Conservation (phyloP, 1,284 basidiomycete species). For the Anthracocystis panici-leucophaei region DNA sequence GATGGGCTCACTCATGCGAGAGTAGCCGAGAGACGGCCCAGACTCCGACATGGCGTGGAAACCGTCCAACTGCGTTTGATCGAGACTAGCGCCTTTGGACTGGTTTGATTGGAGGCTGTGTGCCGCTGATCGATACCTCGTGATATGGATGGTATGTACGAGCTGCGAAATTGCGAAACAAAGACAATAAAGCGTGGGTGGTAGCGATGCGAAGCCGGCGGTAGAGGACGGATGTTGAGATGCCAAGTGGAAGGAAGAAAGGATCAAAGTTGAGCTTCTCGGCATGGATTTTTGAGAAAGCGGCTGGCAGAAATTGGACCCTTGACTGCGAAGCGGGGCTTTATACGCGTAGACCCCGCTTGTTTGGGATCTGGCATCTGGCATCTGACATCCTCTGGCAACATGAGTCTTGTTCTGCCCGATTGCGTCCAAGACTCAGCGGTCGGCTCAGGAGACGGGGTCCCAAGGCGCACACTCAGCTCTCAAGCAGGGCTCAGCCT, state of each 20-base stretch:
- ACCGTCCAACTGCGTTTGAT: too few species aligned
- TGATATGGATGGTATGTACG: too few species aligned
- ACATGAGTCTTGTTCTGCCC: too few species aligned
- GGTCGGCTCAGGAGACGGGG: not conserved
- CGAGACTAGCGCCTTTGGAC: too few species aligned
- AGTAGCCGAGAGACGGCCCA: not conserved
- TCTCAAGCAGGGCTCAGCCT: not conserved
- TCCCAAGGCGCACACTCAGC: not conserved
- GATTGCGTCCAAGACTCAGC: not conserved
- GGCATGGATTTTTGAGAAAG: constrained; percentile 7
- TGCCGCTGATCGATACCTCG: too few species aligned
- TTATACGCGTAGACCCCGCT: not conserved
- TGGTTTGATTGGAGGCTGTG: too few species aligned
- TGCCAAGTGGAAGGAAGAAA: not conserved
- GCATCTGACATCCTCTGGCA: not conserved
- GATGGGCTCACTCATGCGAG: constrained; percentile 20
- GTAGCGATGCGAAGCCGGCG: not conserved
- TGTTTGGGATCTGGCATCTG: not conserved
- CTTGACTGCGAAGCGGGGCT: constrained; percentile 11
- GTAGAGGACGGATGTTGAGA: not conserved
- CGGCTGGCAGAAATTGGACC: constrained; percentile 27
- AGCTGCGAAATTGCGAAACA: too few species aligned
- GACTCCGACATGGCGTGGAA: constrained; percentile 17
- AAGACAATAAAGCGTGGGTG: too few species aligned
- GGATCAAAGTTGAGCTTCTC: not conserved